These are phyloP conservation scores for Mucor ambiguus DNA, from an alignment of 371 early-diverging fungal genomes.

Conservation along the genomic window DNA sequence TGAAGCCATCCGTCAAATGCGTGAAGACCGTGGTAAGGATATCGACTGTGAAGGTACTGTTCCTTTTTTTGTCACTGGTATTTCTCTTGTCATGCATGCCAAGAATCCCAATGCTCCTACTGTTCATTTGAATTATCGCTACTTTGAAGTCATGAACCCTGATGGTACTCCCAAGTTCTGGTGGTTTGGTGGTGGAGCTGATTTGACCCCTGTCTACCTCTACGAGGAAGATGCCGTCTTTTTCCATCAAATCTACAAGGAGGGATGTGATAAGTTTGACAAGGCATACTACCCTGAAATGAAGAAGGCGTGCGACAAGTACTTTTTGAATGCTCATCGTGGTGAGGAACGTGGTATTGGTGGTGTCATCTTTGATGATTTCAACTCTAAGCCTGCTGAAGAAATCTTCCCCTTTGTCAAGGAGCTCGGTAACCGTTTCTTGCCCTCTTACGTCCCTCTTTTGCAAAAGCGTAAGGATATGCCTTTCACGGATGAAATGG, in stretches of 20 bases:
- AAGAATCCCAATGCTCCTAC: conserved; percentile 96
- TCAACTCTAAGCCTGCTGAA: conserved; percentile 69
- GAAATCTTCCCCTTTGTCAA: conserved; percentile 72
- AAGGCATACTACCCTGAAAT: conserved; percentile 70
- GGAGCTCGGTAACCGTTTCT: conserved; percentile 73
- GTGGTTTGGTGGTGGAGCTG: conserved; percentile 92
- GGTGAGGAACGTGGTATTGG: conserved; percentile 84
- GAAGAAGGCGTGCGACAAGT: conserved; percentile 86
- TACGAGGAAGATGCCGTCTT: conserved; percentile 79
- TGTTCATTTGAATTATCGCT: conserved; percentile 95
- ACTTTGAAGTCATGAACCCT: conserved; percentile 86
- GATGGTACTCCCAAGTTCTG: conserved; percentile 66
- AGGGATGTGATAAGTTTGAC: conserved; percentile 78
- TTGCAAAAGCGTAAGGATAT: conserved; percentile 67
- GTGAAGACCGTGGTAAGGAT: conserved; percentile 64
- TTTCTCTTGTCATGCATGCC: conserved; percentile 93
- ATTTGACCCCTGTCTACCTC: conserved; percentile 82
- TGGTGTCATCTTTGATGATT: conserved; percentile 89
- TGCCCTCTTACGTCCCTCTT: conserved; percentile 78
- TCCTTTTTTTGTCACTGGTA: conserved; percentile 89
- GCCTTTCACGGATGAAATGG: conserved; percentile 69
- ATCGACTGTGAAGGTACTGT: conserved; percentile 51
- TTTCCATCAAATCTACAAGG: conserved; percentile 80
- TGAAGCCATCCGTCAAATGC: conserved; percentile 81
- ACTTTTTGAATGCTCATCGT: conserved; percentile 80